Evolutionary conservation across 2,329 filamentous ascomycete species (phyloP).

Genomic region (Hypoxylon sp.): DNA sequence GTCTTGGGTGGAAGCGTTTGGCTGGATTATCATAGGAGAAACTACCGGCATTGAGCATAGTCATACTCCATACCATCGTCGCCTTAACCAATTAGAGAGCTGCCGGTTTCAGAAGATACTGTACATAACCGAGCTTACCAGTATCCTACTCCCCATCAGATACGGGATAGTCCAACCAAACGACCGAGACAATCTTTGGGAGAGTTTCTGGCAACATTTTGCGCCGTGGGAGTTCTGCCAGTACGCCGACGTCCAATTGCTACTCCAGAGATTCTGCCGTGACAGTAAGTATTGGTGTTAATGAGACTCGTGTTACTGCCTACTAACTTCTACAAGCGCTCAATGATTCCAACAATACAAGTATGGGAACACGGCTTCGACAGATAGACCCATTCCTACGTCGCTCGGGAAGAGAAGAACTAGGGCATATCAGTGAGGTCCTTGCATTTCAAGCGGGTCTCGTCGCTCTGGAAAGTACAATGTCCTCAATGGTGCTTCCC

Average conservation of each 20-base stretch:
- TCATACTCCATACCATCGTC: not conserved
- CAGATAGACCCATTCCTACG: not conserved
- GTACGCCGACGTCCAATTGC: not conserved
- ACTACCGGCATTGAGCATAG: too few species aligned
- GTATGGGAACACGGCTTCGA: not conserved
- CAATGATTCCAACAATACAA: not conserved
- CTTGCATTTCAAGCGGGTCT: constrained; percentile 10
- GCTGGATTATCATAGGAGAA: not conserved
- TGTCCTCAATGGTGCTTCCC: not conserved
- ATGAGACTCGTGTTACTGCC: not conserved
- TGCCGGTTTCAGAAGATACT: constrained; percentile 3
- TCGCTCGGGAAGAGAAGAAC: not conserved
- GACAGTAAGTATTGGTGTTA: not conserved
- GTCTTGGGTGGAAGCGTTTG: not conserved
- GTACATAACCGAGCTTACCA: constrained; percentile 17
- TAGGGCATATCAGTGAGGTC: not conserved
- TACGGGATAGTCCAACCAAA: not conserved
- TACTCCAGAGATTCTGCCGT: not conserved
- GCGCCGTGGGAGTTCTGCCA: constrained; percentile 21
- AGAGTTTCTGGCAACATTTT: constrained; percentile 15
- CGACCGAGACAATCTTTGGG: not conserved
- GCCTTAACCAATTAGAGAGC: not conserved
- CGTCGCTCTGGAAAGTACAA: not conserved
- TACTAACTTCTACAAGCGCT: not conserved
- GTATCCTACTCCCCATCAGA: constrained; percentile 19